A percentile compares a stretch with the other conserved stretches of the same genome.
Conservation (phyloP, 345 rosid genomes). For the Microthlaspi erraticum region DNA sequence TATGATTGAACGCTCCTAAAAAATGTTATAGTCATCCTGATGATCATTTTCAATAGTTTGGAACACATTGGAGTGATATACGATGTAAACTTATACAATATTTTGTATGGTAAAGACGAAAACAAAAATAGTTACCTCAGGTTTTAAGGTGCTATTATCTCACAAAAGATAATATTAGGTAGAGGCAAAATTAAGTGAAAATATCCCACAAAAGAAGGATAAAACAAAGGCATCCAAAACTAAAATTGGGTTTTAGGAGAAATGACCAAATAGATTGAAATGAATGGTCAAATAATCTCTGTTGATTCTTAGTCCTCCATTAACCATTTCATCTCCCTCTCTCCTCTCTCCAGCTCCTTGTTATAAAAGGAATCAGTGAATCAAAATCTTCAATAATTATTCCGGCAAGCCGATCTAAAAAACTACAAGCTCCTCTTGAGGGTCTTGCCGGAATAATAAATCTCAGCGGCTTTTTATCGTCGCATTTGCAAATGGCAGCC, state of each 20-base stretch:
- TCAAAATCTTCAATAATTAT: neutral
- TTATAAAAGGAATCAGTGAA: conserved; percentile 31
- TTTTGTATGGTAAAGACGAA: conserved; percentile 14
- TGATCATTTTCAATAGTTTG: conserved; percentile 9
- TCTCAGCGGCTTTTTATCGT: conserved; percentile 17
- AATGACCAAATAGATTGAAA: conserved; percentile 19
- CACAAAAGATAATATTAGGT: conserved; percentile 24
- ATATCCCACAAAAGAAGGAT: conserved; percentile 35
- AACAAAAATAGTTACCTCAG: conserved; percentile 28
- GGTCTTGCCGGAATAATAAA: conserved; percentile 7
- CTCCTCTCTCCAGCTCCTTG: conserved; percentile 4
- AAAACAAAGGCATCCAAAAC: conserved; percentile 24
- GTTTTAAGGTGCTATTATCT: neutral
- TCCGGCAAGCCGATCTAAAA: conserved; percentile 11
- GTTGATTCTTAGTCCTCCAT: conserved; percentile 32
- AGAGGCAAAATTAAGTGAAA: conserved; percentile 6
- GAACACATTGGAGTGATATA: neutral
- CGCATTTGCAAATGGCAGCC: conserved; percentile 30
- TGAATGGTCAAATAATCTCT: conserved; percentile 22
- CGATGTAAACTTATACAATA: neutral
- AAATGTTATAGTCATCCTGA: neutral
- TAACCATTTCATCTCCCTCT: conserved; percentile 1
- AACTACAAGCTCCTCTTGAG: conserved; percentile 13
- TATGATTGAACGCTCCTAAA: neutral
- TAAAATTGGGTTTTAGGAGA: conserved; percentile 24